Evolutionary conservation across 352 stramenopile genomes (phyloP), one percentile per base, ranked within the genome.

Genomic region (Globisporangium apiculatum): DNA sequence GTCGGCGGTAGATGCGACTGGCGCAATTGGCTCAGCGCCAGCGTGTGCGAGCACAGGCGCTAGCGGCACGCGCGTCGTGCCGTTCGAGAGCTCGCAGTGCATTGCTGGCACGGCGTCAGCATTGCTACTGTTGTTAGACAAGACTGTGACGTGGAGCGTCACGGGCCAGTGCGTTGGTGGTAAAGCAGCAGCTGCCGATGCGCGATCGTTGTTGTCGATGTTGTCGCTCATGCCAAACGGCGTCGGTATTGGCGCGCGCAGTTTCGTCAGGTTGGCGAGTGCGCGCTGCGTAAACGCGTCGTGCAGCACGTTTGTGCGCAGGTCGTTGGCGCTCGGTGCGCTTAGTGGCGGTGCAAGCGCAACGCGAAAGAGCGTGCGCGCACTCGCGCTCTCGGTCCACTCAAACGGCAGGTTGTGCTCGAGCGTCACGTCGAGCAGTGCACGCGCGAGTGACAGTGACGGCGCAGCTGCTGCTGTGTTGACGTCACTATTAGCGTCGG

Each of bases 341-440:
- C 62, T 14, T 53, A 48, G 6, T 47, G 35, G n/a, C 17, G 35
- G 15, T 58, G 56, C 17, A 69, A 51, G 17, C 81, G 54, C 31
- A 57, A 48, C 53, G 6, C 62, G 57, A 24, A 89, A 75, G 36
- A 89, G 55, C 48, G 82, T 75, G 41, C 75, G 79, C 14, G 69
- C 66, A 40, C 75, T 85, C 2, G 68, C 41, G 50, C 64, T 80
- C 60, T 83, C 79, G 18, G 83, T 62, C 73, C 75, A 91, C 38
- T 82, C 61, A 56, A 91, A 91, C 12, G 79, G 79, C 53, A 91
- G 62, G 11, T 61, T 60, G 50, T 91, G 69, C 51, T 91, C 71
- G 40, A 91, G 67, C 15, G 81, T 68, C 38, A 91, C 56, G 55
- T 77, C 67, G 15, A 89, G n/a, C n/a, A 89, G 48, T 14, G 75